Base-by-base conservation (phyloP, 768 basidiomycete species). In the Mycena sanguinolenta region DNA sequence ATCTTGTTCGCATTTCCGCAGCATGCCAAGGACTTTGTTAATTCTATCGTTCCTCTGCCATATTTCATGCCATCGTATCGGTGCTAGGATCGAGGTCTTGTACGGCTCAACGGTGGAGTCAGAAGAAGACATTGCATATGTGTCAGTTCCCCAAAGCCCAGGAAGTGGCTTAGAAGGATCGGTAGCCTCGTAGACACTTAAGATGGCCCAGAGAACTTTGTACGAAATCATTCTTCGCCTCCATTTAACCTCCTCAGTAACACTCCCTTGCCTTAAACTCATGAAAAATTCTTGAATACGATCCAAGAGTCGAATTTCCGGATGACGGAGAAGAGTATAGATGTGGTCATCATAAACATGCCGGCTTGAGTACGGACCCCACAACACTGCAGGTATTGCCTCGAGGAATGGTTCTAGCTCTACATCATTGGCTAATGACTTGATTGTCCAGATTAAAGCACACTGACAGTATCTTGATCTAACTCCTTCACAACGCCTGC, bases 361-460 rank as follows among this genome's bases (percentile, higher is more conserved):
- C 2, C 60, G 60, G 5, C 30, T 19, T 6, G 30, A 30, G 16
- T 49, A 50, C 5, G 60, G 60, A n/a, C 46, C 59, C 60, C 46
- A 62, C n/a, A 62, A 16, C 8, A 62, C 46, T 16, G 32, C 60
- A 23, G 60, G 60, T 6, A 62, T 49, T 19, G 46, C 60, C 9
- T 62, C 60, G 10, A 62, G 2, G 32, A 62, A 62, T 36, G 60
- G 60, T 50, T 34, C 32, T 2, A 62, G 32, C n/a, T 50, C 60
- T 3, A 5, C 60, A 36, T 50, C 60, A 13, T 36, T 25, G 10
- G 30, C 32, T 32, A 62, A 50, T 30, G 53, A 54, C 53, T 54
- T 54, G 16, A 21, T 30, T 6, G 30, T 54, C 53, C 53, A 54
- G 6, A 62, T 27, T 8, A 62, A 46, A 1, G 60, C 60, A n/a